phyloP scores from a whole-genome alignment of 2,329 filamentous ascomycete genomes.

The Penicillium olsonii region DNA sequence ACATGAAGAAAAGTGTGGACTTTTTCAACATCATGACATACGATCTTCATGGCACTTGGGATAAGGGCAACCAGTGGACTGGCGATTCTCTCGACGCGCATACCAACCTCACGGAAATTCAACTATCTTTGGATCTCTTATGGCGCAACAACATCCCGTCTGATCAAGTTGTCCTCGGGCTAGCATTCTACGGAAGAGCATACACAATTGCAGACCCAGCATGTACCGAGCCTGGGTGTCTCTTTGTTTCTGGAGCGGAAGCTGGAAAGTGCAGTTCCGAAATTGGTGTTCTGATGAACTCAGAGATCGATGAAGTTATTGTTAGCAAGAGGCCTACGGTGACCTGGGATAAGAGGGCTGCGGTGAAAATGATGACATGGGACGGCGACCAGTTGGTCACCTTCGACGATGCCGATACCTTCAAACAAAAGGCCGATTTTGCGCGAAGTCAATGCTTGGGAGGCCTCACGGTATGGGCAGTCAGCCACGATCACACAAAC shows the following conservation, averaged over 20 bases:
- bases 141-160: neutral
- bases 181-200: neutral
- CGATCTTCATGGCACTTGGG: no score
- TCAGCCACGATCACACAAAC: no score
- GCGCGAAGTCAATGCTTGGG: slow-evolving; percentile 36
- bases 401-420: slow-evolving; percentile 43
- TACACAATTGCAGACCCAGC: neutral
- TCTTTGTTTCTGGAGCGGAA: neutral
- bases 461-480: slow-evolving; percentile 23
- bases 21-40: no score
- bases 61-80: neutral
- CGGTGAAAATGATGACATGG: slow-evolving; percentile 25
- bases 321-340: no score
- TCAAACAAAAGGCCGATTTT: slow-evolving; percentile 35
- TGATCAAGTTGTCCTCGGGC: neutral
- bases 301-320: neutral
- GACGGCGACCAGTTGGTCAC: slow-evolving; percentile 45
- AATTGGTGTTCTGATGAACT: neutral
- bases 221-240: neutral
- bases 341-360: neutral
- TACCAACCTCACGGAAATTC: neutral
- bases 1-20: no score
- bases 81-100: neutral
- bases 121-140: neutral
- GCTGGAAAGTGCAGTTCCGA: neutral